These are phyloP conservation scores for Luffa acutangula DNA, from an alignment of 306 rosid species.

Conservation along the genomic window DNA sequence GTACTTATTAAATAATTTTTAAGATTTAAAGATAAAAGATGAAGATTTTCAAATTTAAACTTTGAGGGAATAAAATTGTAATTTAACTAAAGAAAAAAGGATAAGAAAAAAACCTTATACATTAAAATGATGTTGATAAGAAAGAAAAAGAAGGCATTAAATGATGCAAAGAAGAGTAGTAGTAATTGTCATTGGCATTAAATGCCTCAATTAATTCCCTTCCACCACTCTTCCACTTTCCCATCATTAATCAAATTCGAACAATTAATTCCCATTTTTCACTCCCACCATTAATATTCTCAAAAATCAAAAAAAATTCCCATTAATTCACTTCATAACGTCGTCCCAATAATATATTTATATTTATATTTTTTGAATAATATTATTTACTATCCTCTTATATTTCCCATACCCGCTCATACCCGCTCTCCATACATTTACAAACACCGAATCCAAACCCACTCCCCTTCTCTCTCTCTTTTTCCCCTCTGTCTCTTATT, in stretches of 20 bases:
- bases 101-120: background rate
- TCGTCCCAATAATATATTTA: background rate
- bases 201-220: slow-evolving; percentile 4
- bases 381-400: background rate
- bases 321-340: background rate
- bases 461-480: background rate
- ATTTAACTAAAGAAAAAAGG: background rate
- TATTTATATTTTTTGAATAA: too few species aligned
- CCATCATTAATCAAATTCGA: slow-evolving; percentile 12
- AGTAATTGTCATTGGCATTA: slow-evolving; percentile 4
- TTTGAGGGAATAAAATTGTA: too few species aligned
- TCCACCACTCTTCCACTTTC: slow-evolving; percentile 9
- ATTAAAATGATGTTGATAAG: too few species aligned
- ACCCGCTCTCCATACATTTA: background rate
- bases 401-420: background rate
- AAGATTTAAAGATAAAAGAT: too few species aligned
- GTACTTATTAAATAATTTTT: too few species aligned
- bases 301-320: background rate
- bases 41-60: too few species aligned
- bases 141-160: background rate
- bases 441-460: background rate
- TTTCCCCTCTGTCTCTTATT: background rate
- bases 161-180: background rate
- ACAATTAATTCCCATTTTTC: background rate
- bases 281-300: background rate